Conservation (phyloP, 148 eudicot genomes). For the Suaeda aralocaspica region DNA sequence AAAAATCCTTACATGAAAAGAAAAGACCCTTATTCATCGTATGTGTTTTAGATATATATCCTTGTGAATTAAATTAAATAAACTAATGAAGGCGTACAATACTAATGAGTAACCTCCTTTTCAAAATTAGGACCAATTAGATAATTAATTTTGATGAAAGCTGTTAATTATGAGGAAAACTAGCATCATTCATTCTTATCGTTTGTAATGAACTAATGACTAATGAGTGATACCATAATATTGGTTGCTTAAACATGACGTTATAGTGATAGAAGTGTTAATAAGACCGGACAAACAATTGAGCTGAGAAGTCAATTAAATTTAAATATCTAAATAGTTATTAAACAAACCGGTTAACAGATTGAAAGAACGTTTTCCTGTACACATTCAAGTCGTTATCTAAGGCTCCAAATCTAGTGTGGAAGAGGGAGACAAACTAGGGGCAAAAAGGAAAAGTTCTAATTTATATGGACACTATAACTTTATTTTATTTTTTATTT, state of each 20-base stretch:
- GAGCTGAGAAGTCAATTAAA: not conserved
- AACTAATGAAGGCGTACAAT: too few relatives aligned
- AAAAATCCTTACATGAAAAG: too few relatives aligned
- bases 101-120: too few relatives aligned
- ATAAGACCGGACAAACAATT: not conserved
- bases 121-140: too few relatives aligned
- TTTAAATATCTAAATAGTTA: not conserved
- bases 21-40: too few relatives aligned
- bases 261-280: not conserved
- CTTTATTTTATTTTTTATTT: too few relatives aligned
- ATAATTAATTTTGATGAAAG: too few relatives aligned
- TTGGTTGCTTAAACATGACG: not conserved
- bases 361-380: not conserved
- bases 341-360: not conserved
- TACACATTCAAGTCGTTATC: not conserved
- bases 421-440: not conserved
- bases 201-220: not conserved
- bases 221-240: not conserved
- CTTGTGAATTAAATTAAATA: too few relatives aligned
- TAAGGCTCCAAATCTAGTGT: not conserved
- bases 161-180: too few relatives aligned
- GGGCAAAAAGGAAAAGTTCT: too few relatives aligned
- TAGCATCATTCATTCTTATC: not conserved
- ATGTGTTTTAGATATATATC: too few relatives aligned
- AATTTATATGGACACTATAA: too few relatives aligned